A percentile compares a stretch with the other conserved stretches of the same genome.
Evolutionary conservation across 768 basidiomycete species (phyloP).

Genomic region (Amanita exitialis): DNA sequence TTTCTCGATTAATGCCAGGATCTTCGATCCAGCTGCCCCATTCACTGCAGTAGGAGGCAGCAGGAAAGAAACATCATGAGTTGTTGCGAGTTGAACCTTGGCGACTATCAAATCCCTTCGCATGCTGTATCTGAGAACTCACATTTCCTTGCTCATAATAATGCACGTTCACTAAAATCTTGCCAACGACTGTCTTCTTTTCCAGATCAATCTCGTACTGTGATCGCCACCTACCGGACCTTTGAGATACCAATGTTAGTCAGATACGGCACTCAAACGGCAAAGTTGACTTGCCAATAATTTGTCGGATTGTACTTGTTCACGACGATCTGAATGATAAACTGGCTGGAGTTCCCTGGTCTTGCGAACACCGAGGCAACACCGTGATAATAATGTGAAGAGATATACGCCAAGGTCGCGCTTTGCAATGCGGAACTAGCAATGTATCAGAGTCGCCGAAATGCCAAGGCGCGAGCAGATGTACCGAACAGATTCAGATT

Average conservation of each 20-base stretch:
- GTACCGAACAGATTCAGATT: constrained; percentile 72
- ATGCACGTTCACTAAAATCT: constrained; percentile 78
- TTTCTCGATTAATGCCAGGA: constrained; percentile 71
- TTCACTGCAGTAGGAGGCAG: constrained; percentile 51
- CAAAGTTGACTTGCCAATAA: constrained; percentile 55
- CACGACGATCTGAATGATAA: constrained; percentile 77
- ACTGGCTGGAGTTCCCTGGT: constrained; percentile 32
- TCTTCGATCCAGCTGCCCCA: constrained; percentile 48
- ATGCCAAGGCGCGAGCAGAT: constrained; percentile 7
- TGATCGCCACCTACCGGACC: constrained; percentile 95
- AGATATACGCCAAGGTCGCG: constrained; percentile 55
- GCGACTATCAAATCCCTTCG: neutral
- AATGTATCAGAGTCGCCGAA: neutral
- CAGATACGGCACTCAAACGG: neutral
- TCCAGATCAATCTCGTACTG: constrained; percentile 69
- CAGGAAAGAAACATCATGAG: constrained; percentile 53
- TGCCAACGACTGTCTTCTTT: constrained; percentile 54
- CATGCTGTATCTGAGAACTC: constrained; percentile 12
- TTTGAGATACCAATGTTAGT: constrained; percentile 18
- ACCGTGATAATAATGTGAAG: constrained; percentile 78
- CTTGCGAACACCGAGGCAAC: constrained; percentile 64
- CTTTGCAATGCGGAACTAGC: constrained; percentile 62
- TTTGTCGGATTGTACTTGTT: constrained; percentile 94
- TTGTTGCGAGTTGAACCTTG: constrained; percentile 86
- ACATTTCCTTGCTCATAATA: constrained; percentile 98